These are phyloP conservation scores for Kuraishia capsulata DNA, from an alignment of 805 yeast species.

Conservation along the genomic window DNA sequence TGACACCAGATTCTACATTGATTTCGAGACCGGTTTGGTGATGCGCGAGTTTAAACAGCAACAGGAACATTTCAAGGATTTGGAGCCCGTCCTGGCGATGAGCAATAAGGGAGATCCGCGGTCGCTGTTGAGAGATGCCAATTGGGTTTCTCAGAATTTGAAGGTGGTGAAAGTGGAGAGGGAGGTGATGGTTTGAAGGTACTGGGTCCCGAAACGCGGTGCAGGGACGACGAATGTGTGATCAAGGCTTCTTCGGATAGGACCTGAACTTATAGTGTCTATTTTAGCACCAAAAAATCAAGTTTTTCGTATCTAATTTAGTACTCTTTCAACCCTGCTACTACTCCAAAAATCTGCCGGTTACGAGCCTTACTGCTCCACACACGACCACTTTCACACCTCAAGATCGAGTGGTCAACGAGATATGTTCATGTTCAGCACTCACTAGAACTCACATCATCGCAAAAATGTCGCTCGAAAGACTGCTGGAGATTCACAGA, in stretches of 20 bases:
- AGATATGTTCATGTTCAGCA: no score
- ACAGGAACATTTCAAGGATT: slow-evolving; percentile 43
- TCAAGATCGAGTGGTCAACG: no score
- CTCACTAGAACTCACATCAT: no score
- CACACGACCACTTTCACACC: no score
- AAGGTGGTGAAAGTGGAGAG: slow-evolving; percentile 10
- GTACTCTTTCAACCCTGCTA: no score
- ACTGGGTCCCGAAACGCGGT: no score
- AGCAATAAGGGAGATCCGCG: slow-evolving; percentile 57
- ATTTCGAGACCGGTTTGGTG: slow-evolving; percentile 53
- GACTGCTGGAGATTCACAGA: slow-evolving; percentile 39
- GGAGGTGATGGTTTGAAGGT: not conserved
- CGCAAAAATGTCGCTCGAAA: slow-evolving; percentile 19
- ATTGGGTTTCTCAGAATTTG: slow-evolving; percentile 62
- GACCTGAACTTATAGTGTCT: no score
- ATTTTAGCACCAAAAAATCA: no score
- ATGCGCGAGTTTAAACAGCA: slow-evolving; percentile 73
- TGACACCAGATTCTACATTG: slow-evolving; percentile 80
- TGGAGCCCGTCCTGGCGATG: slow-evolving; percentile 28
- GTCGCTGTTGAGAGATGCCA: slow-evolving; percentile 65
- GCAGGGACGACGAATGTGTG: not conserved
- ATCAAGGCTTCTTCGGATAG: no score
- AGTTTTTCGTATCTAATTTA: no score
- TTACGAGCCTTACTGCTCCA: no score
- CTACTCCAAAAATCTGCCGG: no score